Conservation (phyloP, 148 eudicot genomes). For the Drosera capensis region DNA sequence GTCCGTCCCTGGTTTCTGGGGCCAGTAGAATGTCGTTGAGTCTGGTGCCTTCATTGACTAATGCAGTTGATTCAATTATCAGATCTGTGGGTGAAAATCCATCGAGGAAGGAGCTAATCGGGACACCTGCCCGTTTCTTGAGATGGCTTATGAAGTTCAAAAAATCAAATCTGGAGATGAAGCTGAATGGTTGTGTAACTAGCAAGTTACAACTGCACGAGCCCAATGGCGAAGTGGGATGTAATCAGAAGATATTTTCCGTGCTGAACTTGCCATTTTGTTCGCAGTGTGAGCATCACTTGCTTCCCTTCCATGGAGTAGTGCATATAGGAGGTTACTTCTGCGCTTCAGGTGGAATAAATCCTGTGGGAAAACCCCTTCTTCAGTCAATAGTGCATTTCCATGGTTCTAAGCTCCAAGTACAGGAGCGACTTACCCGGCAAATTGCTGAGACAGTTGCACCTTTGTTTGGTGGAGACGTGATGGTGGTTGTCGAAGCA, state of each 20-base stretch:
- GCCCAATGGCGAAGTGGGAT: constrained; percentile 15
- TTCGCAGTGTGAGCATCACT: constrained; percentile 93
- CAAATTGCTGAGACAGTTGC: constrained; percentile 82
- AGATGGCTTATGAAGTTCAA: constrained; percentile 66
- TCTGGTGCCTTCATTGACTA: constrained; percentile 28
- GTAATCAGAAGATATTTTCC: constrained; percentile 12
- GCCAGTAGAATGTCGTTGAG: constrained; percentile 7
- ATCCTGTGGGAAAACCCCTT: constrained; percentile 30
- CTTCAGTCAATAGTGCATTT: constrained; percentile 72
- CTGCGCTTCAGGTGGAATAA: constrained; percentile 14
- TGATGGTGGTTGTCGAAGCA: constrained; percentile 86
- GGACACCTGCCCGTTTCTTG: constrained; percentile 56
- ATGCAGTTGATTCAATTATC: constrained; percentile 51
- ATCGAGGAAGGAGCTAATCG: constrained; percentile 53
- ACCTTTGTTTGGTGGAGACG: constrained; percentile 53
- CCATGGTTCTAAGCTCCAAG: constrained; percentile 83
- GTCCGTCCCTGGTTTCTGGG: constrained; percentile 31
- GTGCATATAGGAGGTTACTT: constrained; percentile 79
- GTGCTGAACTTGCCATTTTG: constrained; percentile 65
- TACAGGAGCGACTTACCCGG: constrained; percentile 85
- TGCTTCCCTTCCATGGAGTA: constrained; percentile 88
- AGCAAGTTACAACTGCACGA: constrained; percentile 12
- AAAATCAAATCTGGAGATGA: constrained; percentile 40
- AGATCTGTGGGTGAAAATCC: constrained; percentile 75
- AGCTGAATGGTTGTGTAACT: constrained; percentile 35